Base-by-base conservation (phyloP, 768 basidiomycete genomes). In the Leccinum arenicola region DNA sequence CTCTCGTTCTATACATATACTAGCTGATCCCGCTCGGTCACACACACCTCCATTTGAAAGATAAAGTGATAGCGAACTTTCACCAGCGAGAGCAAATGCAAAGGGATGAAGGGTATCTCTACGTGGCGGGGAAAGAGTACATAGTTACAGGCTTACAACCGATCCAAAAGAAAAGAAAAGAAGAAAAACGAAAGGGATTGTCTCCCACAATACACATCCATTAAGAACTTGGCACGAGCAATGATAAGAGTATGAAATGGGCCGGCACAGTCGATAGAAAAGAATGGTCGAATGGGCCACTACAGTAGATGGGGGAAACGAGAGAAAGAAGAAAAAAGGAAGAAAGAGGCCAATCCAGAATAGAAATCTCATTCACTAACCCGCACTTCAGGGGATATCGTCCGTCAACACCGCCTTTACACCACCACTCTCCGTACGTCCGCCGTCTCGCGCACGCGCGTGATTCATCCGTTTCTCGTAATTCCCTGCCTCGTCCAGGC, bases 391-490 rank as follows among this genome's bases (percentile, higher is more conserved):
- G 21, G 61, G 61, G 35, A 58, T 59, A 27, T 72, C 74, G 64
- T 82, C 76, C 63, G 82, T 80, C 69, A 86, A 71, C 50, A 91
- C 79, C 11, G 87, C 91, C 67, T 84, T 87, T 31, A 93, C 88
- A n/a, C 91, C 91, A 2, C 90, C 90, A 66, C 90, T 93, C 76
- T 91, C 88, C 61, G 91, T 93, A 64, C 90, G 77, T 40, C 91
- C 91, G 3, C 91, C 90, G 71, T 92, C 88, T 58, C 89, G 78
- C 51, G 86, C 91, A 45, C 87, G 82, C 27, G 85, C 82, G 3
- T 81, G 85, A 67, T 89, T 86, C 88, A 91, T 89, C 74, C 87
- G 78, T 58, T 67, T 74, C 60, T 71, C 73, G 74, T 77, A 62
- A 74, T 66, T 35, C 70, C 69, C 66, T 23, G 40, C 35, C 57